A percentile compares a stretch with the other conserved stretches of the same genome.
These are phyloP conservation scores for Suillus paluster DNA, from an alignment of 768 basidiomycete species.

Conservation along the genomic window DNA sequence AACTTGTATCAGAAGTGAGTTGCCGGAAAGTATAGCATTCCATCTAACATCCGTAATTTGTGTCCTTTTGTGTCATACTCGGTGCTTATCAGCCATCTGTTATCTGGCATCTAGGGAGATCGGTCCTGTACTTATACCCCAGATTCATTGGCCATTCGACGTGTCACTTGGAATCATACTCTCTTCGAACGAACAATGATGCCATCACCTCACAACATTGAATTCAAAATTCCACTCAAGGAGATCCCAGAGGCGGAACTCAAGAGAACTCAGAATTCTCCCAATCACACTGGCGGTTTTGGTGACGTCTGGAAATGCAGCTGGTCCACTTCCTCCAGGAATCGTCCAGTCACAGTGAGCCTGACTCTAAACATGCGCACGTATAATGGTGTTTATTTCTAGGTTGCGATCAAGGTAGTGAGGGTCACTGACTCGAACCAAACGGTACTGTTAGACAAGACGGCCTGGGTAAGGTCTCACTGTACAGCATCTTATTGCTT, in stretches of 20 bases:
- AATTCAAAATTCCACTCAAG: neutral
- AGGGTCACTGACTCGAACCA: neutral
- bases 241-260: neutral
- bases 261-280: neutral
- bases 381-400: neutral
- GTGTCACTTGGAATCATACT: neutral
- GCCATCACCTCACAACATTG: neutral
- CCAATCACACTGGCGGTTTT: neutral
- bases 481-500: neutral
- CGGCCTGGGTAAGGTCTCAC: neutral
- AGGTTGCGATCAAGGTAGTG: constrained; percentile 1
- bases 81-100: too few relatives aligned
- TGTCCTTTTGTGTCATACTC: too few relatives aligned
- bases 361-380: neutral
- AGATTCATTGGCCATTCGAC: neutral
- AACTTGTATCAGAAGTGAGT: too few relatives aligned
- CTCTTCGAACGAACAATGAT: neutral
- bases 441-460: neutral
- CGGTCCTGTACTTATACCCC: neutral
- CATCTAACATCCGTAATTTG: too few relatives aligned
- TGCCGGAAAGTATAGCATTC: too few relatives aligned
- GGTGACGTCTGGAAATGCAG: neutral
- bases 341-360: neutral
- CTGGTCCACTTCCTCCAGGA: neutral
- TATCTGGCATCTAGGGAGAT: too few relatives aligned